Evolutionary conservation across 2,329 filamentous ascomycete species (phyloP).

Genomic region (Pyrenophora teres): DNA sequence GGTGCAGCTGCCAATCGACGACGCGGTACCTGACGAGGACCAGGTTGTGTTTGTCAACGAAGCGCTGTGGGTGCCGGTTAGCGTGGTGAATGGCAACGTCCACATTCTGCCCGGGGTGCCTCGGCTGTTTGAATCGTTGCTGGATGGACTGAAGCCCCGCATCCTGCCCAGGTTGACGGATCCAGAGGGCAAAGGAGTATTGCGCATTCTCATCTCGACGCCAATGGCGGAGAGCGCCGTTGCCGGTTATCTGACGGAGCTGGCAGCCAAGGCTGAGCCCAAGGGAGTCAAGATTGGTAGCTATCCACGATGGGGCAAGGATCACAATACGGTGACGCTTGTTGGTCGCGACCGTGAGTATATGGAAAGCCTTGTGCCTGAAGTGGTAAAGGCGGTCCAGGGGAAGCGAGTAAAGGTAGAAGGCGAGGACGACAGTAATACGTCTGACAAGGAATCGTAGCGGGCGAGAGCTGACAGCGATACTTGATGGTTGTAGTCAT

Average conservation of each 20-base stretch:
- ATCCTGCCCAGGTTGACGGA: slow-evolving; percentile 74
- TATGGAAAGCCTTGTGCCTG: slow-evolving; percentile 76
- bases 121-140: slow-evolving; percentile 75
- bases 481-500: neutral
- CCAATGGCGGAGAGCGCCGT: slow-evolving; percentile 85
- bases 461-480: slow-evolving; percentile 23
- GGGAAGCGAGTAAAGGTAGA: slow-evolving; percentile 73
- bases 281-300: slow-evolving; percentile 91
- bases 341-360: slow-evolving; percentile 76
- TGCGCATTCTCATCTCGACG: slow-evolving; percentile 82
- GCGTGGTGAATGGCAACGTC: slow-evolving; percentile 87
- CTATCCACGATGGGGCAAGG: slow-evolving; percentile 91
- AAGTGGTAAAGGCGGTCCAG: slow-evolving; percentile 77
- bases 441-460: slow-evolving; percentile 46
- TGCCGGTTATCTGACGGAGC: slow-evolving; percentile 78
- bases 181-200: slow-evolving; percentile 79
- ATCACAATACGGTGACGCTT: slow-evolving; percentile 85
- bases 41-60: slow-evolving; percentile 81
- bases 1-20: slow-evolving; percentile 82
- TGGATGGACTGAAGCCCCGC: slow-evolving; percentile 75
- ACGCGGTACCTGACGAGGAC: slow-evolving; percentile 64
- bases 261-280: slow-evolving; percentile 73
- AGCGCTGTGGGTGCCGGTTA: slow-evolving; percentile 87
- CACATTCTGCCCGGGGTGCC: slow-evolving; percentile 93
- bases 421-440: slow-evolving; percentile 59